These are phyloP conservation scores for Rhizopogon vulgaris DNA, from an alignment of 768 basidiomycete genomes.

Conservation along the genomic window DNA sequence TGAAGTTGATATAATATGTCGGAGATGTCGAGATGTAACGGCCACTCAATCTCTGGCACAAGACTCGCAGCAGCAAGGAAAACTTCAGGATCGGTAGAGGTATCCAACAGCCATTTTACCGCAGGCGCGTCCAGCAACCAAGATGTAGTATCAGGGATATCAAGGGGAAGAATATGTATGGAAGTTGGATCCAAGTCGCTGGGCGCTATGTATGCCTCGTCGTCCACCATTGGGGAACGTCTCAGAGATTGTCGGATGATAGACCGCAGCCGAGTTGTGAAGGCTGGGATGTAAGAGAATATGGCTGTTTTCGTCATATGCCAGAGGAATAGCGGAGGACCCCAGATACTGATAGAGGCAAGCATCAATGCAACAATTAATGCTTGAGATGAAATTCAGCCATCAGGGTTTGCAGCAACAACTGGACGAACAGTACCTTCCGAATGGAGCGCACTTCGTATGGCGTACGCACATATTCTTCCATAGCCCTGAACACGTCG, in stretches of 20 bases:
- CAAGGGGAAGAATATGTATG: background rate
- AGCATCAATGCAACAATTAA: background rate
- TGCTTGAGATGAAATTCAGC: background rate
- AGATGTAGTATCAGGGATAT: background rate
- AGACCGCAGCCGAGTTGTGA: background rate
- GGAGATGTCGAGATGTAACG: background rate
- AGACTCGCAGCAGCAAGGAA: background rate
- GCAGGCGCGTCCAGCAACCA: background rate
- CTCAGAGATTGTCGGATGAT: background rate
- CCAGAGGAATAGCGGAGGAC: background rate
- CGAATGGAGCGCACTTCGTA: background rate
- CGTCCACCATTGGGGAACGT: background rate
- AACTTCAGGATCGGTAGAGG: conserved; percentile 12
- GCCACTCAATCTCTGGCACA: background rate
- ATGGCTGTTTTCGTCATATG: background rate
- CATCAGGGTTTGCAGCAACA: background rate
- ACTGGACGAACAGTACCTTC: background rate
- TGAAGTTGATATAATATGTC: background rate
- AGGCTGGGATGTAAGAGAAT: background rate
- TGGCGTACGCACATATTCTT: background rate
- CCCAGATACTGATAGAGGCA: background rate
- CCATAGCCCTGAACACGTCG: background rate
- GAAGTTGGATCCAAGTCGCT: background rate
- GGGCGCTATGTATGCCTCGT: background rate
- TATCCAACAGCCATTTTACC: conserved; percentile 14